Base-by-base conservation (phyloP, 1,284 basidiomycete genomes). In the Anthracocystis setariae region DNA sequence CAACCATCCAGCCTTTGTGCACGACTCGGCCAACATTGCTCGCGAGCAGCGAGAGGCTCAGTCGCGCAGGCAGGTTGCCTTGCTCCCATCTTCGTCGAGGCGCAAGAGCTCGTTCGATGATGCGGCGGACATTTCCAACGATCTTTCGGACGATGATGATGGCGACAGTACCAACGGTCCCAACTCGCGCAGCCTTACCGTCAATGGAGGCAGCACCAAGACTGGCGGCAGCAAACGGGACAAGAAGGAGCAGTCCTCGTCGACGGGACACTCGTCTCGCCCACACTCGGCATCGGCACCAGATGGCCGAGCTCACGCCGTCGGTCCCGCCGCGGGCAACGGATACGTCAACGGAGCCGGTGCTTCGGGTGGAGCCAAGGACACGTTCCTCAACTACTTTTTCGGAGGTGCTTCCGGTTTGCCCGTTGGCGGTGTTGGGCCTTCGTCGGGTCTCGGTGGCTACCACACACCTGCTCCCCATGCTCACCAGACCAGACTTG, bases 1-100 rank as follows among this genome's bases (percentile, higher is more conserved):
- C 58, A 96, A 95, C 83, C 93, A 96, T 80, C 93, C 93, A n/a
- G 87, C 81, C 87, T 95, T 94, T 83, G 90, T 93, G n/a, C 74
- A 79, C 24, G 80, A 81, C 55, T 81, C 79, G 53, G 79, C 79
- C 57, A 79, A 77, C 59, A 81, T 82, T 55, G 79, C 80, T 18
- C 68, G 74, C 45, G 74, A 78, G 61, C 77, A 78, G 51, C 71
- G 79, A 21, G 79, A 80, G 21, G 47, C 69, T 12, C 73, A 76
- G 54, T 54, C 74, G 15, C 61, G 61, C 52, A 76, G 73, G 65
- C 71, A 76, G 55, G 49, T 63, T 18, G 63, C 72, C 29, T 64
- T 86, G 71, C 46, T 67, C 5, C 52, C 70, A 5, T 27, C 62
- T n/a, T 86, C 68, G 65, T 60, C 83, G 83, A 76, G 83, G 80